phyloP scores from a whole-genome alignment of 371 early-diverging fungal genomes.

The Mucor plumbeus region DNA sequence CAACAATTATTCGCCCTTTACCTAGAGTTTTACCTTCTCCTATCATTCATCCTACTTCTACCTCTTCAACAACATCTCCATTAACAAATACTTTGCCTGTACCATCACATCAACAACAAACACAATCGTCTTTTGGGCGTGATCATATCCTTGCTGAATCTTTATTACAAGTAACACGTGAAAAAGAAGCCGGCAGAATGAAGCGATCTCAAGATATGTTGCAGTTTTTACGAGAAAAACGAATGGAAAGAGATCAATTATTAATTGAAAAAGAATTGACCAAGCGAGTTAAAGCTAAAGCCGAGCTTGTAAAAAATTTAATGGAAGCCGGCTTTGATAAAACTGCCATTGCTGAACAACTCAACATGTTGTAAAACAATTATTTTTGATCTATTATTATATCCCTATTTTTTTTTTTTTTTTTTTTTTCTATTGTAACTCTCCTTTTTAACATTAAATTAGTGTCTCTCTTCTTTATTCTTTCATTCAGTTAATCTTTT shows the following conservation, averaged over 20 bases:
- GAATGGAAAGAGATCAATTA: constrained; percentile 46
- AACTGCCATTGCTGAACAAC: constrained; percentile 49
- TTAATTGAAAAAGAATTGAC: constrained; percentile 51
- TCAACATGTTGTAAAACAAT: constrained; percentile 28
- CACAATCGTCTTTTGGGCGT: constrained; percentile 5
- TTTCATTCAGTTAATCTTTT: neutral
- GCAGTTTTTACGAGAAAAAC: constrained; percentile 47
- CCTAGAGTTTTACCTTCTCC: constrained; percentile 32
- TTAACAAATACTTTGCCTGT: neutral
- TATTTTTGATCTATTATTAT: neutral
- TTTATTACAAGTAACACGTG: constrained; percentile 43
- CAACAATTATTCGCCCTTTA: constrained; percentile 31
- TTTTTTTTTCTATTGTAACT: too few relatives aligned
- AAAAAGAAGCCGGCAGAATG: constrained; percentile 50
- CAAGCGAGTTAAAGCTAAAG: constrained; percentile 48
- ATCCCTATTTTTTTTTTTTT: neutral
- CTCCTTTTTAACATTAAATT: constrained; percentile 3
- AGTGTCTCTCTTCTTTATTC: neutral
- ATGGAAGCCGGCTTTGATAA: constrained; percentile 52
- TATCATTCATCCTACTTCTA: constrained; percentile 3
- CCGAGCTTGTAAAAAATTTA: constrained; percentile 51
- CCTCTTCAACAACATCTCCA: neutral
- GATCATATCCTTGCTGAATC: constrained; percentile 39
- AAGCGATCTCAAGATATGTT: constrained; percentile 52
- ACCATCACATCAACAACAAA: constrained; percentile 10